phyloP scores from a whole-genome alignment of 2,329 filamentous ascomycete species.

The Elsinoe ampelina region DNA sequence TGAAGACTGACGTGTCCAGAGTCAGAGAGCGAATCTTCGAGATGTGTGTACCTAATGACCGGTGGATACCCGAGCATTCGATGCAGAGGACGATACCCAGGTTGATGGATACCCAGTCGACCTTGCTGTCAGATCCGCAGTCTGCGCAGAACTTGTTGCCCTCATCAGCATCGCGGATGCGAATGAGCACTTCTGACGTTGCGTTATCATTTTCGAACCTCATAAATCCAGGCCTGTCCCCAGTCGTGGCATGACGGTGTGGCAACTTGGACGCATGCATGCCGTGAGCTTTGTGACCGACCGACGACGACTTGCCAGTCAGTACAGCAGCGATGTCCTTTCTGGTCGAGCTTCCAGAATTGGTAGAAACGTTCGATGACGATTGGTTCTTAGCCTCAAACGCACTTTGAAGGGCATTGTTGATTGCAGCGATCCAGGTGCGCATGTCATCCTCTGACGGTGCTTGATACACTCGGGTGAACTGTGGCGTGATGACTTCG shows the following conservation, averaged over 20 bases:
- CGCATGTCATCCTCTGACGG: constrained; percentile 98
- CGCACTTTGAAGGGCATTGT: constrained; percentile 92
- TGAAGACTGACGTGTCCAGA: constrained; percentile 91
- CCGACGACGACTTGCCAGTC: constrained; percentile 78
- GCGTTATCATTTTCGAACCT: constrained; percentile 71
- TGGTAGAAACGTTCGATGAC: constrained; percentile 38
- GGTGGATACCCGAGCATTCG: constrained; percentile 94
- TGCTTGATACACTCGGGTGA: constrained; percentile 91
- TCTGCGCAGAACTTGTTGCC: constrained; percentile 92
- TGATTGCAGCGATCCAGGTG: constrained; percentile 91
- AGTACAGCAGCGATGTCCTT: constrained; percentile 88
- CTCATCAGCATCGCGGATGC: constrained; percentile 80
- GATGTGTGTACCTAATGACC: constrained; percentile 74
- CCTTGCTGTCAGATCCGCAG: constrained; percentile 82
- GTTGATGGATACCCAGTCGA: constrained; percentile 99
- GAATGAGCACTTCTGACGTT: constrained; percentile 68
- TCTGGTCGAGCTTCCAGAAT: constrained; percentile 47
- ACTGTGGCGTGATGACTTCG: constrained; percentile 94
- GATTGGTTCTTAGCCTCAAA: constrained; percentile 61
- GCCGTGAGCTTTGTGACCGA: constrained; percentile 42
- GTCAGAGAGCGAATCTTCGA: constrained; percentile 94
- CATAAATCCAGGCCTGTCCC: constrained; percentile 67
- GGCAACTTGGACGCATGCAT: constrained; percentile 46
- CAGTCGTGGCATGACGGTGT: constrained; percentile 79
- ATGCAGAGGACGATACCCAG: constrained; percentile 93